A percentile compares a stretch with the other conserved stretches of the same genome.
Evolutionary conservation across 208 protist genomes (phyloP).

Genomic region (Crithidia expoeki): DNA sequence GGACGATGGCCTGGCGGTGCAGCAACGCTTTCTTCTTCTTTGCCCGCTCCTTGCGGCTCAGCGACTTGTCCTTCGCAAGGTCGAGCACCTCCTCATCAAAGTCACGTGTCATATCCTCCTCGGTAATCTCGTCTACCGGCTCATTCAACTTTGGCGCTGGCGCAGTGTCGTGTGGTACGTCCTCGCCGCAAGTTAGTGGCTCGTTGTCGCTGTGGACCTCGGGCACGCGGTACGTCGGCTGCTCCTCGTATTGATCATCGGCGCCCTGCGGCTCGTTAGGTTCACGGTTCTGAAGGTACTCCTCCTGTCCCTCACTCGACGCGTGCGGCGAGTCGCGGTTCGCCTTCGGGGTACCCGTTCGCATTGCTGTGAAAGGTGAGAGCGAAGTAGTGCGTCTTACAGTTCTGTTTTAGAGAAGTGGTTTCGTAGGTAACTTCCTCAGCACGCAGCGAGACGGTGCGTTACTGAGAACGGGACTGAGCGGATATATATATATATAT

Average conservation of each 20-base stretch:
- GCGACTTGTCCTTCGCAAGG: constrained; percentile 16
- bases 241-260: constrained; percentile 19
- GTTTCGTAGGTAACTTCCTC: neutral
- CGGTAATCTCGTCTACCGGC: constrained; percentile 19
- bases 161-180: neutral
- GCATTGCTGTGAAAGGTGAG: neutral
- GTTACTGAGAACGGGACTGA: too few species aligned
- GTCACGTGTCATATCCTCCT: constrained; percentile 32
- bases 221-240: constrained; percentile 7
- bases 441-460: too few species aligned
- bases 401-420: too few species aligned
- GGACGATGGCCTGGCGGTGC: constrained; percentile 24
- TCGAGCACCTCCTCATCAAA: constrained; percentile 34
- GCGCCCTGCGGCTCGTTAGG: constrained; percentile 4
- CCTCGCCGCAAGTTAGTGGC: neutral
- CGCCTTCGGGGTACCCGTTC: neutral
- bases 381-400: neutral
- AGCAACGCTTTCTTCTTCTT: constrained; percentile 31
- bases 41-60: constrained; percentile 25
- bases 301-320: neutral
- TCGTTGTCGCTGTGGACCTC: constrained; percentile 9
- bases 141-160: constrained; percentile 5
- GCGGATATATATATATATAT: too few species aligned
- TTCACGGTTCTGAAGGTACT: constrained; percentile 7
- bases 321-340: neutral